A percentile compares a stretch with the other conserved stretches of the same genome.
Evolutionary conservation across 352 stramenopile species (phyloP).

Genomic region (Phytopythium delawarense): DNA sequence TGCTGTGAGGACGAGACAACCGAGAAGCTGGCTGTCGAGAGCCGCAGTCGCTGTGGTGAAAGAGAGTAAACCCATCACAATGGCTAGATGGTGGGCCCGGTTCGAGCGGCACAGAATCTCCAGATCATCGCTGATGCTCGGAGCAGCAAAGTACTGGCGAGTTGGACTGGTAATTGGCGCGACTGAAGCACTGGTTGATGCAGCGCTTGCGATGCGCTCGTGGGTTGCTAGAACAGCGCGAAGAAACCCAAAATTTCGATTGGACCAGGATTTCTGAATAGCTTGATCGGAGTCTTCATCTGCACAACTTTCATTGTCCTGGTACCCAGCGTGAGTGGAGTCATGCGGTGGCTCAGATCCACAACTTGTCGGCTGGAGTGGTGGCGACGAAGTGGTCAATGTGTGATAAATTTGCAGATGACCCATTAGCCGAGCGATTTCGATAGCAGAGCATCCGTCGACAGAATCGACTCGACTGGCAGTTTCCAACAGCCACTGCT

Average conservation of each 20-base stretch:
- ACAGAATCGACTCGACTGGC: not conserved
- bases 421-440: conserved; percentile 22
- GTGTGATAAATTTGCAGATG: conserved; percentile 5
- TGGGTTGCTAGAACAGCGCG: not conserved
- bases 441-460: conserved; percentile 20
- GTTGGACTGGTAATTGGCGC: not conserved
- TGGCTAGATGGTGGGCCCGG: conserved; percentile 13
- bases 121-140: conserved; percentile 1
- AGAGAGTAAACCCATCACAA: not conserved
- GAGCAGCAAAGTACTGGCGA: not conserved
- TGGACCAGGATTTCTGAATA: not conserved
- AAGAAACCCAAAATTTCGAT: not conserved
- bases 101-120: conserved; percentile 5
- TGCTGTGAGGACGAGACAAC: conserved; percentile 15
- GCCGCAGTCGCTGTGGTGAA: not conserved
- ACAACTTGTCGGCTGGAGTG: not conserved
- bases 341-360: not conserved
- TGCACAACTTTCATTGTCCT: too few species aligned
- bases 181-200: not conserved
- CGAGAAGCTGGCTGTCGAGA: not conserved
- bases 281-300: not conserved
- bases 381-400: not conserved
- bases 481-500: not conserved
- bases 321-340: not conserved
- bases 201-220: not conserved